Conservation (phyloP, 305 asterid species). For the Andrographis paniculata region DNA sequence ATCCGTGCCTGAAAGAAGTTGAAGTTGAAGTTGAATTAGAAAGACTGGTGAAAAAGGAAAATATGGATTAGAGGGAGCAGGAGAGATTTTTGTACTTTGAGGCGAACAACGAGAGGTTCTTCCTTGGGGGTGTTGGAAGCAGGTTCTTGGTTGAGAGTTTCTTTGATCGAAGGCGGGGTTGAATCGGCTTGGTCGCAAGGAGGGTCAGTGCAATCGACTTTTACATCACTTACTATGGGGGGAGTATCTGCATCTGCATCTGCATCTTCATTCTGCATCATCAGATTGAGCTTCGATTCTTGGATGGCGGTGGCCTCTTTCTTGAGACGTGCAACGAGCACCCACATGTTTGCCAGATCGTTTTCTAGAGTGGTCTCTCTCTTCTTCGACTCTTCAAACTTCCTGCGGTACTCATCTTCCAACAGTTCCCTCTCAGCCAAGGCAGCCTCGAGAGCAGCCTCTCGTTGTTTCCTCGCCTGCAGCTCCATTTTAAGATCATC, state of each 20-base stretch:
- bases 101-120: slow-evolving; percentile 83
- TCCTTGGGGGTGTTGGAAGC: slow-evolving; percentile 47
- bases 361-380: slow-evolving; percentile 87
- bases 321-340: slow-evolving; percentile 94
- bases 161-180: slow-evolving; percentile 29
- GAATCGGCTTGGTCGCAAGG: slow-evolving; percentile 29
- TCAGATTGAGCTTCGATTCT: slow-evolving; percentile 35
- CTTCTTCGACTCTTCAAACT: slow-evolving; percentile 75
- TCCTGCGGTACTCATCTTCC: slow-evolving; percentile 78
- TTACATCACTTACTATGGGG: slow-evolving; percentile 27
- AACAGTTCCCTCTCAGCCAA: slow-evolving; percentile 75
- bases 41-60: too few species aligned
- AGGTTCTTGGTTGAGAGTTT: slow-evolving; percentile 59
- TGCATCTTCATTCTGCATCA: slow-evolving; percentile 28
- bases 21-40: slow-evolving; percentile 12
- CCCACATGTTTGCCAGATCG: slow-evolving; percentile 99
- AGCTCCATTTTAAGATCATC: slow-evolving; percentile 82
- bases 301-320: slow-evolving; percentile 45
- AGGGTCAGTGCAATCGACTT: slow-evolving; percentile 33
- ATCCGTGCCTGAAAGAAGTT: slow-evolving; percentile 58
- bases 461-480: slow-evolving; percentile 82
- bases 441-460: slow-evolving; percentile 78
- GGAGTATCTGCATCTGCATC: too few species aligned
- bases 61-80: too few species aligned
- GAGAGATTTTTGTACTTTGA: slow-evolving; percentile 53